Evolutionary conservation across 805 yeast genomes (phyloP).

Genomic region (Candida silvicultrix): DNA sequence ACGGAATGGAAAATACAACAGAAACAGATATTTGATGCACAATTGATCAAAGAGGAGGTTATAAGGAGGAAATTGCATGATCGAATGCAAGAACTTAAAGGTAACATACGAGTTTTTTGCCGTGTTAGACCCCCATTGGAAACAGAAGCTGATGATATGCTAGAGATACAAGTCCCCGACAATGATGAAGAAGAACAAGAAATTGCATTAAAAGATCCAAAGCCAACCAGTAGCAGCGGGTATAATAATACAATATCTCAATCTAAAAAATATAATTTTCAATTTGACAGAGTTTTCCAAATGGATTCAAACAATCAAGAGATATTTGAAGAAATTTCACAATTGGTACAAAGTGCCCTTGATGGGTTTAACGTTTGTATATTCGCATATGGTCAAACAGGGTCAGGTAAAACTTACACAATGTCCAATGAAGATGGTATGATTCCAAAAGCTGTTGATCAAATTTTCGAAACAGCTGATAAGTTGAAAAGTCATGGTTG

Average conservation of each 20-base stretch:
- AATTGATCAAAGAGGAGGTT: conserved; percentile 43
- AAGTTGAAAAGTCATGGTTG: conserved; percentile 50
- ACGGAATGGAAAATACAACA: conserved; percentile 23
- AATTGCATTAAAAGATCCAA: conserved; percentile 14
- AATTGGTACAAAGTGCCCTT: conserved; percentile 74
- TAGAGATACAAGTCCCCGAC: conserved; percentile 26
- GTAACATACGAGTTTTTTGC: conserved; percentile 88
- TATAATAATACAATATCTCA: background rate
- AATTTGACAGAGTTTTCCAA: conserved; percentile 75
- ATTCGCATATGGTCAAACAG: conserved; percentile 96
- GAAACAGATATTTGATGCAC: conserved; percentile 25
- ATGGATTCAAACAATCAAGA: conserved; percentile 46
- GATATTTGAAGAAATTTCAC: conserved; percentile 80
- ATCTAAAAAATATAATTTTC: conserved; percentile 32
- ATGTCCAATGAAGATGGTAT: conserved; percentile 79
- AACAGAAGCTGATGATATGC: conserved; percentile 19
- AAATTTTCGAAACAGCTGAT: conserved; percentile 55
- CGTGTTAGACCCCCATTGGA: conserved; percentile 60
- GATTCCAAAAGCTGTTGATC: conserved; percentile 68
- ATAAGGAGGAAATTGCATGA: conserved; percentile 63
- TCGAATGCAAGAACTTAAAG: conserved; percentile 77
- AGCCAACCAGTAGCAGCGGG: conserved; percentile 1
- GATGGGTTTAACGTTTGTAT: conserved; percentile 92
- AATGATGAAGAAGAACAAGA: conserved; percentile 23
- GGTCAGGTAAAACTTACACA: conserved; percentile 90